Conservation (phyloP, 2,329 filamentous ascomycete species). For the Fusarium bactridioides region DNA sequence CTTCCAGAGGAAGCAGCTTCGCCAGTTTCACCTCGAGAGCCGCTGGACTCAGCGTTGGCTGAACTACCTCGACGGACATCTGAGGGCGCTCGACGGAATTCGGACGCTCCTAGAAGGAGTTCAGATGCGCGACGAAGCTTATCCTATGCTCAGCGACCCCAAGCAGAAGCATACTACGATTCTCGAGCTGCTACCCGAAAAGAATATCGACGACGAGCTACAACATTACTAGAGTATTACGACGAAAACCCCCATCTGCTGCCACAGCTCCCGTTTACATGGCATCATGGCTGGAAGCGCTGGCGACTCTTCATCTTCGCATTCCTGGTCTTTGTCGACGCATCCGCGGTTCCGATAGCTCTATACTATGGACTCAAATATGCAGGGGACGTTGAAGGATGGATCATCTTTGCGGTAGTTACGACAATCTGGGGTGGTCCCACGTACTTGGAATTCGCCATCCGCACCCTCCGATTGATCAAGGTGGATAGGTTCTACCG, state of each 20-base stretch:
- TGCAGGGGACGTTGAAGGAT: constrained; percentile 49
- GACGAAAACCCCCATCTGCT: constrained; percentile 49
- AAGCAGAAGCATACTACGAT: constrained; percentile 51
- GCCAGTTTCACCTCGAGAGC: constrained; percentile 13
- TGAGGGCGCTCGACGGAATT: constrained; percentile 24
- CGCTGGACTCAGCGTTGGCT: constrained; percentile 16
- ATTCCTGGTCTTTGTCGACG: constrained; percentile 57
- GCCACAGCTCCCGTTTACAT: constrained; percentile 52
- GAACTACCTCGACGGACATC: constrained; percentile 37
- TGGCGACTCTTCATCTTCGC: constrained; percentile 57
- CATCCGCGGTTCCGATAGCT: constrained; percentile 56
- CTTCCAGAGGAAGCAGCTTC: constrained; percentile 10
- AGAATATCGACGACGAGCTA: constrained; percentile 48
- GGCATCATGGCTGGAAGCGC: constrained; percentile 51
- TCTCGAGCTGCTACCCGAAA: constrained; percentile 48
- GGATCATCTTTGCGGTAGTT: constrained; percentile 60
- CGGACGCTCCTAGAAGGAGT: constrained; percentile 37
- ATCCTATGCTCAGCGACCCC: constrained; percentile 46
- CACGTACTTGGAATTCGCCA: constrained; percentile 61
- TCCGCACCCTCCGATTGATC: constrained; percentile 58
- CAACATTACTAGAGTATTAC: constrained; percentile 51
- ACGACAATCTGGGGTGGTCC: constrained; percentile 64
- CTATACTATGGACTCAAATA: constrained; percentile 61
- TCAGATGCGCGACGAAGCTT: constrained; percentile 44
- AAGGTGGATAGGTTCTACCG: constrained; percentile 59